A percentile compares a stretch with the other conserved stretches of the same genome.
Evolutionary conservation across 1,284 basidiomycete genomes (phyloP).

Genomic region (Fomitiporia mediterranea): DNA sequence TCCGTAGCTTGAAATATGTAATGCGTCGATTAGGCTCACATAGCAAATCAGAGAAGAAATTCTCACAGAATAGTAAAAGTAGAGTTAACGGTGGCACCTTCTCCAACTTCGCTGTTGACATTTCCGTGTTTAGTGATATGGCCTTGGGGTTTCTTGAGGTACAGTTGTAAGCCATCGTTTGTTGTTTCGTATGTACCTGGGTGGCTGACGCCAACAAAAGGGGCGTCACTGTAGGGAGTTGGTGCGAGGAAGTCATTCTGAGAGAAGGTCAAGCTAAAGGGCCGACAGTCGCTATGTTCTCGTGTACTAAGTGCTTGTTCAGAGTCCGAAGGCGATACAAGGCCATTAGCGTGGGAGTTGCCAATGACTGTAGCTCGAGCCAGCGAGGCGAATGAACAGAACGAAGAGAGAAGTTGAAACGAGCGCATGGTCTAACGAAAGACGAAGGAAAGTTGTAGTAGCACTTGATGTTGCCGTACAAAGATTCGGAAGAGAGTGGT

Average conservation of each 20-base stretch:
- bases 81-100: constrained; percentile 42
- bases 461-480: not conserved
- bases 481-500: not conserved
- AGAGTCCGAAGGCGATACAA: not conserved
- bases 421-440: not conserved
- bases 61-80: constrained; percentile 34
- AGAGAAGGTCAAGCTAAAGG: constrained; percentile 27
- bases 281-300: constrained; percentile 21
- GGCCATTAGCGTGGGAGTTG: not conserved
- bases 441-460: not conserved
- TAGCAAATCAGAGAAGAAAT: not conserved
- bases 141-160: constrained; percentile 33
- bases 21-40: not conserved
- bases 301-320: constrained; percentile 1
- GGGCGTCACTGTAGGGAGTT: constrained; percentile 16
- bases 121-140: constrained; percentile 30
- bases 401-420: not conserved
- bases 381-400: constrained; percentile 11
- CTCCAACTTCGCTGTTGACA: constrained; percentile 35
- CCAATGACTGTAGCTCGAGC: constrained; percentile 12
- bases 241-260: constrained; percentile 24
- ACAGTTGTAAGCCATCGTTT: constrained; percentile 33
- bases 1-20: constrained; percentile 29
- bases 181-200: constrained; percentile 30
- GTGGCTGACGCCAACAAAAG: constrained; percentile 34